Base-by-base conservation (phyloP, 352 stramenopile species). In the Phytophthora syringae region DNA sequence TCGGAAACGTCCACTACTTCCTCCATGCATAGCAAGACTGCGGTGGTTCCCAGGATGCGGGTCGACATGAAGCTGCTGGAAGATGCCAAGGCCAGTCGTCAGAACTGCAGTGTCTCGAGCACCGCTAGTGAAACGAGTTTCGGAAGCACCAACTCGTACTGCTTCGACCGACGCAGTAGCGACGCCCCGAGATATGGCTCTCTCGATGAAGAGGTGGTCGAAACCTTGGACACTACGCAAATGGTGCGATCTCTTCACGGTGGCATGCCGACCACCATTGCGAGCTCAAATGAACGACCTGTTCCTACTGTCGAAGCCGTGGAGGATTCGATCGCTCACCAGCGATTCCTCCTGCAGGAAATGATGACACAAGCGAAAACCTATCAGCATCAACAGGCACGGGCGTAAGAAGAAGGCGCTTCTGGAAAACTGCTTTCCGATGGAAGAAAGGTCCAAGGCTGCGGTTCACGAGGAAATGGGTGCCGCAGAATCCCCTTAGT, bases 301-400 rank as follows among this genome's bases (percentile, higher is more conserved):
- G 39, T 74, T 1, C 60, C 72, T 2, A 78, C 55, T 21, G 69
- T 77, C 11, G 70, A 82, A 66, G 21, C 67, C 18, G 70, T 90
- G 28, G 80, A 90, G 55, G 68, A 85, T 32, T 89, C 79, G 32
- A 87, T 91, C 52, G 82, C 82, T 10, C 80, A 91, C 39, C 82
- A 91, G 60, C 69, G 79, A 10, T 73, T 80, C 43, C 24, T 91
- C 44, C 75, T 91, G 21, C 56, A 88, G 43, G 76, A 89, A 71
- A 91, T 91, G 80, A 73, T 91, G 56, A 67, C 62, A 24, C 76
- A 86, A 60, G 80, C 80, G 51, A 82, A 79, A 54, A 60, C 70
- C 15, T 77, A 77, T 30, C 72, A 77, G 18, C 62, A 74, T 13
- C 66, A 76, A 39, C 59, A 77, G 30, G 24, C 67, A 44, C 30